phyloP scores from a whole-genome alignment of 2,329 filamentous ascomycete species.

The Taxawa tesnikishii region DNA sequence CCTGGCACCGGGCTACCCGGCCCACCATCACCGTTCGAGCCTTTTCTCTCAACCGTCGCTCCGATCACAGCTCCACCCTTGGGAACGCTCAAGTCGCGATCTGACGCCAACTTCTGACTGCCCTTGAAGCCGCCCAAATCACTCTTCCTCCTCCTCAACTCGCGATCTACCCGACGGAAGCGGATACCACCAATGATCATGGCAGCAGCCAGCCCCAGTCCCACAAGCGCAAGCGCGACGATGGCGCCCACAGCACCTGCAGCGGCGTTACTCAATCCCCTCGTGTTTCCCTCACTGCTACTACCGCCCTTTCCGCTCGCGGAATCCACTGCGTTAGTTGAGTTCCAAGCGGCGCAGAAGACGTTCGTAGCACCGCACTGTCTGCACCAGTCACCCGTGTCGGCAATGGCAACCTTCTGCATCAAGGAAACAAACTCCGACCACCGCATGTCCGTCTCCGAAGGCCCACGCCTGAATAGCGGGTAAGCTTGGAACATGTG shows the following conservation, averaged over 20 bases:
- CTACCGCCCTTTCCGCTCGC: neutral
- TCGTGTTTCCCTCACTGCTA: no score
- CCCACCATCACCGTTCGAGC: constrained; percentile 13
- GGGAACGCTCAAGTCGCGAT: constrained; percentile 38
- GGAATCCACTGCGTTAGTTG: constrained; percentile 1
- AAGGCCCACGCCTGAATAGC: constrained; percentile 37
- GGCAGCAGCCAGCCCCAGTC: constrained; percentile 26
- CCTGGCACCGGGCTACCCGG: constrained; percentile 9
- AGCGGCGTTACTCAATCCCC: neutral
- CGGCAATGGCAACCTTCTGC: constrained; percentile 27
- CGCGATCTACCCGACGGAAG: constrained; percentile 22
- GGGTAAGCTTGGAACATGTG: constrained; percentile 30
- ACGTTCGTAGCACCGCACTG: constrained; percentile 31
- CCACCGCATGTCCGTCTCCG: constrained; percentile 35
- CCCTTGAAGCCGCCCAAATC: constrained; percentile 45
- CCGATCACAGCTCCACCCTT: constrained; percentile 24
- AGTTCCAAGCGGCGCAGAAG: constrained; percentile 39
- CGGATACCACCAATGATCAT: constrained; percentile 35
- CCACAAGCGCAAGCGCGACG: constrained; percentile 35
- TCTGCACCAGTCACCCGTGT: constrained; percentile 40
- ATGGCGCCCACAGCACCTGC: constrained; percentile 46
- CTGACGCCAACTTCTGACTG: constrained; percentile 39
- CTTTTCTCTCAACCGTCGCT: constrained; percentile 18
- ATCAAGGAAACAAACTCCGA: constrained; percentile 37
- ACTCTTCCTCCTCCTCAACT: constrained; percentile 16